These are phyloP conservation scores for Penicillium fimorum DNA, from an alignment of 495 filamentous ascomycete genomes.

Conservation along the genomic window DNA sequence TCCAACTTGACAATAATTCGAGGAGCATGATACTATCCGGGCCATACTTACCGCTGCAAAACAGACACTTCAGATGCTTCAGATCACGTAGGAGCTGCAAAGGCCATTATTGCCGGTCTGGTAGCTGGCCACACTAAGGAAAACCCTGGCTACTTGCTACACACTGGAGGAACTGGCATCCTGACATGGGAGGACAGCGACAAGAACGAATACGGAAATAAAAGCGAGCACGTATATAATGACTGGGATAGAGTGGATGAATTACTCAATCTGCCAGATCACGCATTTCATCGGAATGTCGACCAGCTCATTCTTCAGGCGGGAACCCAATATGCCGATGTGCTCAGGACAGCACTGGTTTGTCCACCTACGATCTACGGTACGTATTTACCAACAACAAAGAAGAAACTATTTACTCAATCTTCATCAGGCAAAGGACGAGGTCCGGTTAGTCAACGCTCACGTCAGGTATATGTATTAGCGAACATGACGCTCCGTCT, in stretches of 20 bases:
- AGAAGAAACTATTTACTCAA: not conserved
- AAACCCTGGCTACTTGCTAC: slow-evolving; percentile 52
- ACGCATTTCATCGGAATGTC: slow-evolving; percentile 52
- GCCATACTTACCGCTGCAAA: not conserved
- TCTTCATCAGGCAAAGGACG: slow-evolving; percentile 45
- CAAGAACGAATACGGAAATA: slow-evolving; percentile 45
- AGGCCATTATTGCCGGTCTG: slow-evolving; percentile 43
- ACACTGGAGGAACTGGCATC: slow-evolving; percentile 60
- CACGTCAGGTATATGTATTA: slow-evolving; percentile 60
- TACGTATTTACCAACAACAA: not conserved
- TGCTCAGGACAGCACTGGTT: slow-evolving; percentile 63
- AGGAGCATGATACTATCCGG: not conserved
- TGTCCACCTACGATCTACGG: slow-evolving; percentile 77
- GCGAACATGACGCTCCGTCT: slow-evolving; percentile 52
- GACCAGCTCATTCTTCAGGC: slow-evolving; percentile 53
- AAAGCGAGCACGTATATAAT: slow-evolving; percentile 51
- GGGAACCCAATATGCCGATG: slow-evolving; percentile 36
- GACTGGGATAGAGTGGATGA: slow-evolving; percentile 51
- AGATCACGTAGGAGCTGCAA: slow-evolving; percentile 48
- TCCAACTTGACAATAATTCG: not conserved
- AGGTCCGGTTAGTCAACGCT: slow-evolving; percentile 61
- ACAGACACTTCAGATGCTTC: slow-evolving; percentile 50
- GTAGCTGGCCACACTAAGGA: slow-evolving; percentile 32
- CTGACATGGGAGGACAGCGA: slow-evolving; percentile 46
- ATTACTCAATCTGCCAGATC: slow-evolving; percentile 49